A percentile compares a stretch with the other conserved stretches of the same genome.
Evolutionary conservation across 768 basidiomycete species (phyloP).

Genomic region (Sarcodon aspratus): DNA sequence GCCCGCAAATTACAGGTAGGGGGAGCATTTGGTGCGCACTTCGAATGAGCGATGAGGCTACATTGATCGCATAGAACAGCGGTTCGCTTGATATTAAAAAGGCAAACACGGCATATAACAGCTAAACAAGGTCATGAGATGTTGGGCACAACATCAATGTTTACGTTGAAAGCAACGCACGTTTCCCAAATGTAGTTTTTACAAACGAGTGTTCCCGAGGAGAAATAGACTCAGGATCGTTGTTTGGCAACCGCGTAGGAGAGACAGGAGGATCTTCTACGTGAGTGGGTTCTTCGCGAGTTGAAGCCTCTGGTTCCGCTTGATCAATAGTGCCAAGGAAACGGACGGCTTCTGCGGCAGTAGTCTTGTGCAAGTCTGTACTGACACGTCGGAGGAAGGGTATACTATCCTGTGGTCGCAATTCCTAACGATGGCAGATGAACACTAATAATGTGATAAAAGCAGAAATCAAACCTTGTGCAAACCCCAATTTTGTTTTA

Average conservation of each 20-base stretch:
- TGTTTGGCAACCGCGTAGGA: slow-evolving; percentile 10
- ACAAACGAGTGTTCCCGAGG: slow-evolving; percentile 76
- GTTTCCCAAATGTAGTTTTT: slow-evolving; percentile 87
- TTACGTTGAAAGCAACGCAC: slow-evolving; percentile 35
- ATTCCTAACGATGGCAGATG: slow-evolving; percentile 32
- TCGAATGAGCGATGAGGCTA: slow-evolving; percentile 78
- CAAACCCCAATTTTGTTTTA: slow-evolving; percentile 70
- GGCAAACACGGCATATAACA: slow-evolving; percentile 80
- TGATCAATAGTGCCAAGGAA: slow-evolving; percentile 34
- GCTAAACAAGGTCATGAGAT: slow-evolving; percentile 32
- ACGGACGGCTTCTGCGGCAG: slow-evolving; percentile 37
- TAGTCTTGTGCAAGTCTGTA: slow-evolving; percentile 61
- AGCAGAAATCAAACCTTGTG: slow-evolving; percentile 44
- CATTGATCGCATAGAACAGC: slow-evolving; percentile 85
- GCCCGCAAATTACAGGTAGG: slow-evolving; percentile 76
- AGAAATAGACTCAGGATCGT: slow-evolving; percentile 36
- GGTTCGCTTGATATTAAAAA: slow-evolving; percentile 67
- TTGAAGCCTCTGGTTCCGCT: slow-evolving; percentile 35
- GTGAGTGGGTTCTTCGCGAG: slow-evolving; percentile 24
- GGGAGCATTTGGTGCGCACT: slow-evolving; percentile 62
- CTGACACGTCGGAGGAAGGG: slow-evolving; percentile 92
- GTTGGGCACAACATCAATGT: slow-evolving; percentile 1
- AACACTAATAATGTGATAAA: neutral
- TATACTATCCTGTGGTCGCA: slow-evolving; percentile 89
- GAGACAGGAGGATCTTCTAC: slow-evolving; percentile 20